Evolutionary conservation across 164 flowering plant species (phyloP), one percentile per base, ranked within the genome.

Genomic region (Magnolia changhungtana): DNA sequence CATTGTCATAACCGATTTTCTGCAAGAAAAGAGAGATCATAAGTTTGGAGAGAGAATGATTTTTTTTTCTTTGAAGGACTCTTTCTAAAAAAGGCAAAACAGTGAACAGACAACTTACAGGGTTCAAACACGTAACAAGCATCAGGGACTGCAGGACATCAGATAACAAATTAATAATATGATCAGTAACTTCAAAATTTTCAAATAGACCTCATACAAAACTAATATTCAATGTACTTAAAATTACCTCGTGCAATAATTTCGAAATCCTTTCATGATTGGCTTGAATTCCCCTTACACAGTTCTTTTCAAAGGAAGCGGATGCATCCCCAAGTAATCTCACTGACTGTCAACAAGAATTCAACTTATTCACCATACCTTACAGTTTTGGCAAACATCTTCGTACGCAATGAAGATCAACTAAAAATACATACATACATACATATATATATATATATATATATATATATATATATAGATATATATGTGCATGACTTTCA

Each of bases 1-100:
- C 98, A 74, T 93, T 96, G 84, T 96, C 98, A 74, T 96, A 96
- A 66, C 98, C 99, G 82, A 93, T 93, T 96, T 94, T 94, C 99
- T 96, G 82, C 63, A 80, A 64, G 11, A 74, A 49, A 24, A 50
- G 16, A 55, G 61, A 55, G 61, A 55, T 14, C 16, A 8, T 55
- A 73, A 14, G 49, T 71, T 18, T 61, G 49, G 16, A 45, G 45
- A 58, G 19, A 66, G 16, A 80, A 31, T 20, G 67, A 74, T 49
- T 61, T 49, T n/a, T n/a, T 7, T 73, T 67, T 16, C 64, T 45
- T 73, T 49, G 23, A 10, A 63, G 16, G 8, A 9, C 31, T 66
- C 31, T 66, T 13, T 70, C n/a, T 11, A 31, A n/a, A 49, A 70
- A 70, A 29, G 11, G 19, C 72, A 70, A 37, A 55, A 16, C 16